These are phyloP conservation scores for Shiraia sp. DNA, from an alignment of 2,329 filamentous ascomycete species.

Conservation along the genomic window DNA sequence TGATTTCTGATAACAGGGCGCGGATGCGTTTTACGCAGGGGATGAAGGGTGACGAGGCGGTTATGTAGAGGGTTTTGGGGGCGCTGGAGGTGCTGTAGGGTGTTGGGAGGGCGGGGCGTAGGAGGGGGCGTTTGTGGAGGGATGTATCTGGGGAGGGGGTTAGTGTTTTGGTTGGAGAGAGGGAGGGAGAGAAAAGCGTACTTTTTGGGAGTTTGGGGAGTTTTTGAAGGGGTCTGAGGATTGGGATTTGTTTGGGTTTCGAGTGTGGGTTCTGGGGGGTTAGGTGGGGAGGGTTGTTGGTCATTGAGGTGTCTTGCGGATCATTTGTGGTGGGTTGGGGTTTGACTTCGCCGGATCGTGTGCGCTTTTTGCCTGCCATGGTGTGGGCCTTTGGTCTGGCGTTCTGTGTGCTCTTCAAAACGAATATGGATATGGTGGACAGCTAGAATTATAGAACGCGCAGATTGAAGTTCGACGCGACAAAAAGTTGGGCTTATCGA, in stretches of 20 bases:
- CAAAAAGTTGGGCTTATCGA: constrained; percentile 21
- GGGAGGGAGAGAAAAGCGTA: constrained; percentile 10
- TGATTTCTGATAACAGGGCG: constrained; percentile 60
- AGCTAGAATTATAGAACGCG: no score
- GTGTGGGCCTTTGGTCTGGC: no score
- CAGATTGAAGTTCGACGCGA: constrained; percentile 10
- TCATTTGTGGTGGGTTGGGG: background rate
- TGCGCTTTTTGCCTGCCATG: constrained; percentile 33
- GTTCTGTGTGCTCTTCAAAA: no score
- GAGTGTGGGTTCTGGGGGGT: background rate
- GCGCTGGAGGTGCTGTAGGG: constrained; percentile 54
- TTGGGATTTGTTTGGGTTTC: constrained; percentile 3
- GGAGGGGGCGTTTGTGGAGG: constrained; percentile 61
- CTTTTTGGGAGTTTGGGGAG: constrained; percentile 26
- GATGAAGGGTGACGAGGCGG: constrained; percentile 67
- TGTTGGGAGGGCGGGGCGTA: constrained; percentile 58
- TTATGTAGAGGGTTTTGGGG: constrained; percentile 68
- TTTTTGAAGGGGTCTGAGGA: constrained; percentile 11
- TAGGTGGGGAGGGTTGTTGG: no score
- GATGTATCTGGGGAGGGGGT: constrained; percentile 46
- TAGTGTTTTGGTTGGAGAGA: constrained; percentile 2
- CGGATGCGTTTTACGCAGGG: constrained; percentile 67
- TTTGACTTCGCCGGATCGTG: constrained; percentile 27
- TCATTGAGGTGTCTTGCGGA: no score
- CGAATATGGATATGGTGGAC: no score